These are phyloP conservation scores for Ceratocystis colombiana DNA, from an alignment of 2,329 filamentous ascomycete genomes.

Conservation along the genomic window DNA sequence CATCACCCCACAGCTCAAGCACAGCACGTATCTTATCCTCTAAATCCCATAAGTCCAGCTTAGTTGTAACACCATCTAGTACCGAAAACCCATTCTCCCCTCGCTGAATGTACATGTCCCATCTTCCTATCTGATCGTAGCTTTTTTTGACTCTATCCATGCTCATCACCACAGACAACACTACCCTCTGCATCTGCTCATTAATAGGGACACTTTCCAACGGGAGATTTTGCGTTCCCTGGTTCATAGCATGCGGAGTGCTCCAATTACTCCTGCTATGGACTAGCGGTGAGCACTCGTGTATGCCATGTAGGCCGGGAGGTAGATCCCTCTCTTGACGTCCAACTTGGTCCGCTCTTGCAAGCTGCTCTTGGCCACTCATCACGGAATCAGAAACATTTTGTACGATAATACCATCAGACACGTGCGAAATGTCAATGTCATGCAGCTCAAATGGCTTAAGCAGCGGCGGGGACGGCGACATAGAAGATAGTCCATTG, in stretches of 20 bases:
- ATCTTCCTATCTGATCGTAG: neutral
- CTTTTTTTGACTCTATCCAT: neutral
- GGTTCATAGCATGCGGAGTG: neutral
- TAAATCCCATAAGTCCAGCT: neutral
- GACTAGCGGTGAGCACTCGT: neutral
- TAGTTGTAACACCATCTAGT: neutral
- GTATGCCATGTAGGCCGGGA: neutral
- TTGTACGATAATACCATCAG: neutral
- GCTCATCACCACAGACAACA: neutral
- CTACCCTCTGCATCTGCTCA: slow-evolving; percentile 26
- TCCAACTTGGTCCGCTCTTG: neutral
- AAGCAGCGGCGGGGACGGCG: neutral
- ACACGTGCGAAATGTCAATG: neutral
- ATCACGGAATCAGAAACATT: neutral
- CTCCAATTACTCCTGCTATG: neutral
- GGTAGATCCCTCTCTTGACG: neutral
- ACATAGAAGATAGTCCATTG: neutral
- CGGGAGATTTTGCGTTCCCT: slow-evolving; percentile 25
- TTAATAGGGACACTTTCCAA: slow-evolving; percentile 29
- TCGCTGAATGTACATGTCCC: neutral
- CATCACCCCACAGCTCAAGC: neutral
- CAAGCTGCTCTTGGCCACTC: neutral
- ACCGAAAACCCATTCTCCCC: slow-evolving; percentile 1
- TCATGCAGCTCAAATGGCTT: neutral
- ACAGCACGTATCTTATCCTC: neutral